Evolutionary conservation across 257 asterid genomes (phyloP), one percentile per base, ranked within the genome.

Genomic region (Nicotiana knightiana): DNA sequence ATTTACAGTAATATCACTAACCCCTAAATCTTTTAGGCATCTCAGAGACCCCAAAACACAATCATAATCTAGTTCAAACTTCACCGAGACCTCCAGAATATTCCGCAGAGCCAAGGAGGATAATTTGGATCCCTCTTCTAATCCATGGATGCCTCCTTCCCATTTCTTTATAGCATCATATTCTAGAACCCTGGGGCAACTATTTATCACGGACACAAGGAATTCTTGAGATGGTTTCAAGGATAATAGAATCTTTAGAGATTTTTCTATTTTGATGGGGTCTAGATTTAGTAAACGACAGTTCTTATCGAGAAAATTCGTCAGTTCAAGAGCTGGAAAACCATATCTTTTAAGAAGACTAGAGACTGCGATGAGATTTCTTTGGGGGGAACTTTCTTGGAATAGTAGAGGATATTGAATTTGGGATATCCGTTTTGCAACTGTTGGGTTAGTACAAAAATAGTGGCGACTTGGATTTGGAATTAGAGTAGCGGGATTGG

Each of bases 321-420:
- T 86, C 76, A 90, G 62, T 8, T 86, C 84, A 32, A 84, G 79
- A 57, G 87, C 87, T 32, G 91, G 87, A 82, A 92, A 91, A 53
- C 95, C 98, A 70, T 93, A 90, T 87, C 90, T 89, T 67, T 82
- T 90, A 84, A 95, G 90, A 81, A 90, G 88, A 84, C 54, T 87
- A 51, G 89, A 84, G 82, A 92, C 86, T 32, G 90, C 48, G 66
- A 81, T 80, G 37, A 89, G 85, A 78, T 85, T 85, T 58, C 82
- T 59, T 24, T 83, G 83, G 43, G 37, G 83, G 35, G 80, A 51
- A 46, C 43, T 66, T 57, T 64, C 79, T n/a, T 17, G 83, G 80
- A 62, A 3, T 24, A 21, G 57, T 67, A 76, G 86, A 85, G 82
- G 76, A 13, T 71, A 82, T 26, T 67, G 77, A 62, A 79, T 3